Evolutionary conservation across 768 basidiomycete genomes (phyloP), one percentile per base, ranked within the genome.

Genomic region (Phanerochaete sordida): DNA sequence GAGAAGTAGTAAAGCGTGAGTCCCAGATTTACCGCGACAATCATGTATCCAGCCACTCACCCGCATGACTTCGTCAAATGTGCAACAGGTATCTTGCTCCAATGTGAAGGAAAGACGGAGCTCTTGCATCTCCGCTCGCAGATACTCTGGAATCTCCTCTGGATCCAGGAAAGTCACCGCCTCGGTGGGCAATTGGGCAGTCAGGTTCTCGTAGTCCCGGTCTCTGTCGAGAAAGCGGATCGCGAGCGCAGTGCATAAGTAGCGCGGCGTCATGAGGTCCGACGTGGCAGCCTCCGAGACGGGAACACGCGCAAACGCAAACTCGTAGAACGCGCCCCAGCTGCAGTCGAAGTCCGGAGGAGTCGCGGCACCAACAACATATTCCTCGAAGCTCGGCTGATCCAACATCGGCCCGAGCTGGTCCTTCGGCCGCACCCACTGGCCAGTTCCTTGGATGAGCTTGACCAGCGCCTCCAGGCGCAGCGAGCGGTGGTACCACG

Each of bases 241-340:
- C 23, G 56, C 50, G n/a, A 63, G 52, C 2, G 6, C 53, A 9
- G 58, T 59, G 16, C 49, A 51, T 19, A 11, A 19, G 47, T 59
- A 63, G 6, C 58, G 62, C 6, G 57, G 62, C 24, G 45, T 31
- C 5, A 12, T 2, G 11, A 16, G 58, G 31, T 12, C 12, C n/a
- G n/a, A n/a, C n/a, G n/a, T n/a, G 53, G 24, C 19, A 23, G 26
- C 23, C 45, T 21, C 62, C 44, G 49, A 43, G 28, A 57, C 57
- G 16, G 57, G 52, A 5, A 13, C 27, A 9, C 54, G 54, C 19
- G 35, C 5, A 37, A 56, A 56, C 23, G 37, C 54, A n/a, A 56
- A 56, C 3, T 23, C 19, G 24, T 39, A 35, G 54, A 56, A 27
- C 11, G 30, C 33, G 11, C 24, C 31, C 23, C 26, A 33, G 27